Percentiles rank a stretch among this genome's conserved stretches.
Evolutionary conservation across 352 stramenopile species (phyloP).

Genomic region (Phytophthora ramorum): DNA sequence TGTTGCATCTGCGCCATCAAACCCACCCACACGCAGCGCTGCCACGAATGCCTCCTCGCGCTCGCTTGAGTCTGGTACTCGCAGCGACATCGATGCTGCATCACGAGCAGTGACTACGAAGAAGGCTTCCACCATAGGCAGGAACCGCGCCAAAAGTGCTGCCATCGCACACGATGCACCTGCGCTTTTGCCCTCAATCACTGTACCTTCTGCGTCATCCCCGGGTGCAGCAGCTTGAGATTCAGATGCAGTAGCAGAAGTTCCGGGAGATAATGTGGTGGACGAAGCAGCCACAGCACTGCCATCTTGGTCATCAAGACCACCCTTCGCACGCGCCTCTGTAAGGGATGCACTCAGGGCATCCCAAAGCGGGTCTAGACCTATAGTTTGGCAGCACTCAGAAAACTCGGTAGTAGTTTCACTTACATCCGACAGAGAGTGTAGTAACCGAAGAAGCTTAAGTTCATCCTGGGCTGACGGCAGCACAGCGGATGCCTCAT

Average conservation of each 20-base stretch:
- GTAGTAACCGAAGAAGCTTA: slow-evolving; percentile 96
- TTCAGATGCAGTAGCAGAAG: slow-evolving; percentile 44
- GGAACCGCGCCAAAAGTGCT: slow-evolving; percentile 96
- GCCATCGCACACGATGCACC: slow-evolving; percentile 91
- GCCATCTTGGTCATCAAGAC: slow-evolving; percentile 72
- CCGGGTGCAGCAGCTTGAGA: slow-evolving; percentile 27
- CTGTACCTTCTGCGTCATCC: slow-evolving; percentile 79
- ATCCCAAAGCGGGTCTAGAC: slow-evolving; percentile 80
- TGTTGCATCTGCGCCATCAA: slow-evolving; percentile 48
- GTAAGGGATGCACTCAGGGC: slow-evolving; percentile 75
- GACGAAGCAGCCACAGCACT: slow-evolving; percentile 13
- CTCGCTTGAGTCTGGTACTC: slow-evolving; percentile 74
- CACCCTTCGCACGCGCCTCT: slow-evolving; percentile 73
- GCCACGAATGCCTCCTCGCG: slow-evolving; percentile 81
- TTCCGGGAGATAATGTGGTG: slow-evolving; percentile 3
- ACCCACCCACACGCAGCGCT: slow-evolving; percentile 70
- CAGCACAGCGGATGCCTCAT: slow-evolving; percentile 83
- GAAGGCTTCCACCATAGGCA: slow-evolving; percentile 98
- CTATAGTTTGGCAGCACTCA: slow-evolving; percentile 73
- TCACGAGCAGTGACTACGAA: slow-evolving; percentile 97
- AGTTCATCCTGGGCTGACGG: slow-evolving; percentile 89
- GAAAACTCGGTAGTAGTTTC: slow-evolving; percentile 73
- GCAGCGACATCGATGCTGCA: slow-evolving; percentile 76
- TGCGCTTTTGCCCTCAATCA: slow-evolving; percentile 90
- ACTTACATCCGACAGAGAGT: slow-evolving; percentile 93